These are phyloP conservation scores for Trichoderma asperellum DNA, from an alignment of 2,329 filamentous ascomycete genomes.

Conservation along the genomic window DNA sequence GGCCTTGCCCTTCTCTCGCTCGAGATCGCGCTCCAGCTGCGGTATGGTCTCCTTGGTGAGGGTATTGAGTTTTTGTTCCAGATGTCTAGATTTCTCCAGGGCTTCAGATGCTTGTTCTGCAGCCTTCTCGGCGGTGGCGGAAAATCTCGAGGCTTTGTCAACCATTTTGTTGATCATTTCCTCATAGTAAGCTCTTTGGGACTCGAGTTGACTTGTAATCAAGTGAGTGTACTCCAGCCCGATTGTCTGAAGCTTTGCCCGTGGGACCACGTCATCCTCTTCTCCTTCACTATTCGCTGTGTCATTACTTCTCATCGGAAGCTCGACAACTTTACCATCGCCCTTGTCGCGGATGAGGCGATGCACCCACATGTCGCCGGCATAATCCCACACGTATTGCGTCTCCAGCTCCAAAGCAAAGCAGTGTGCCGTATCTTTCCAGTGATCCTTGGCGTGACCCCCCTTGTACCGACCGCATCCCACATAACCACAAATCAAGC, in stretches of 20 bases:
- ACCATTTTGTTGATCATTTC: slow-evolving; percentile 86
- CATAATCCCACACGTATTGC: slow-evolving; percentile 98
- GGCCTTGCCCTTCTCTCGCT: slow-evolving; percentile 68
- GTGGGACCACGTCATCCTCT: slow-evolving; percentile 70
- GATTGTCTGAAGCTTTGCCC: slow-evolving; percentile 73
- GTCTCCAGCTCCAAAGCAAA: slow-evolving; percentile 92
- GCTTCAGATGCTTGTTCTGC: slow-evolving; percentile 54
- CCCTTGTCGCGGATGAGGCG: slow-evolving; percentile 92
- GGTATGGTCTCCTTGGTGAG: slow-evolving; percentile 63
- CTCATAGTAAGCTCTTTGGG: slow-evolving; percentile 91
- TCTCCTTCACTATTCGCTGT: slow-evolving; percentile 30
- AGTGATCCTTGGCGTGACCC: slow-evolving; percentile 91
- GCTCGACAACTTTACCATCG: slow-evolving; percentile 87
- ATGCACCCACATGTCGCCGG: slow-evolving; percentile 93
- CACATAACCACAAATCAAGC: slow-evolving; percentile 87
- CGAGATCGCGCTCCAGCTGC: slow-evolving; percentile 71
- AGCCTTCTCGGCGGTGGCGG: slow-evolving; percentile 67
- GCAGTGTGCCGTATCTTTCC: slow-evolving; percentile 84
- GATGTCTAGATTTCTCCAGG: slow-evolving; percentile 51
- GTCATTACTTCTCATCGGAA: slow-evolving; percentile 62
- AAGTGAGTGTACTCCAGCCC: slow-evolving; percentile 94
- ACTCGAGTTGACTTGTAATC: slow-evolving; percentile 89
- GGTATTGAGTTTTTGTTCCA: slow-evolving; percentile 54
- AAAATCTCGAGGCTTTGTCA: slow-evolving; percentile 82
- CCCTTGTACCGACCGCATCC: slow-evolving; percentile 94